Evolutionary conservation across 2,329 filamentous ascomycete species (phyloP).

Genomic region (Xenoacremonium recifei): DNA sequence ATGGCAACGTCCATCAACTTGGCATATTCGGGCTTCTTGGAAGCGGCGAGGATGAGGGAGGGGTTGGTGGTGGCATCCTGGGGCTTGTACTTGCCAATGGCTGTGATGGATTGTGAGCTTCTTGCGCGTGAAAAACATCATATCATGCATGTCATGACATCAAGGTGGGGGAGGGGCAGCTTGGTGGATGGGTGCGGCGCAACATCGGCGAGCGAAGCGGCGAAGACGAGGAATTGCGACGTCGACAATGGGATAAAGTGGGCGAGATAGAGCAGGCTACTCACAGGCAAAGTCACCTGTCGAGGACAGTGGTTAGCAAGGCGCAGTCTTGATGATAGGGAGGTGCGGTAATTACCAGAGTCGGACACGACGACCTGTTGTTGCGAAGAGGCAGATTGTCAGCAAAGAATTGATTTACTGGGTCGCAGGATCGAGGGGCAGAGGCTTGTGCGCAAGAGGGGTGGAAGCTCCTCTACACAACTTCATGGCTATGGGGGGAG

Average conservation of each 20-base stretch:
- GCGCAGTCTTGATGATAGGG: slow-evolving; percentile 6
- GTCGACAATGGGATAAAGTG: neutral
- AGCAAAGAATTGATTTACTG: too few relatives aligned
- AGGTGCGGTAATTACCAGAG: slow-evolving; percentile 67
- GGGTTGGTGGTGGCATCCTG: slow-evolving; percentile 99
- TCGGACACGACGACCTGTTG: slow-evolving; percentile 88
- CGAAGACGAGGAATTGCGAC: slow-evolving; percentile 3
- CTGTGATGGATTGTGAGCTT: slow-evolving; percentile 44
- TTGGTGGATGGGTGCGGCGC: neutral
- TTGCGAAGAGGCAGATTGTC: slow-evolving; percentile 17
- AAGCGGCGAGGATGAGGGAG: slow-evolving; percentile 94
- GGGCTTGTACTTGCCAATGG: slow-evolving; percentile 99
- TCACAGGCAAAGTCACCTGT: slow-evolving; percentile 75
- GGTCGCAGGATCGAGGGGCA: too few relatives aligned
- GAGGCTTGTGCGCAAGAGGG: neutral
- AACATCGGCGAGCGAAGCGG: slow-evolving; percentile 5
- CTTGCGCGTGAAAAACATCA: slow-evolving; percentile 10
- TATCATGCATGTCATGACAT: slow-evolving; percentile 10
- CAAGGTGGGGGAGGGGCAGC: slow-evolving; percentile 1
- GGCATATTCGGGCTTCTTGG: slow-evolving; percentile 97
- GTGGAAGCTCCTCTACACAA: too few relatives aligned
- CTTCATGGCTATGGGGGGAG: too few relatives aligned
- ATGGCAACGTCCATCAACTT: slow-evolving; percentile 86
- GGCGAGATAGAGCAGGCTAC: slow-evolving; percentile 34
- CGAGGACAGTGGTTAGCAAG: slow-evolving; percentile 32